phyloP scores from a whole-genome alignment of 306 rosid species.

The Dalbergia cochinchinensis region DNA sequence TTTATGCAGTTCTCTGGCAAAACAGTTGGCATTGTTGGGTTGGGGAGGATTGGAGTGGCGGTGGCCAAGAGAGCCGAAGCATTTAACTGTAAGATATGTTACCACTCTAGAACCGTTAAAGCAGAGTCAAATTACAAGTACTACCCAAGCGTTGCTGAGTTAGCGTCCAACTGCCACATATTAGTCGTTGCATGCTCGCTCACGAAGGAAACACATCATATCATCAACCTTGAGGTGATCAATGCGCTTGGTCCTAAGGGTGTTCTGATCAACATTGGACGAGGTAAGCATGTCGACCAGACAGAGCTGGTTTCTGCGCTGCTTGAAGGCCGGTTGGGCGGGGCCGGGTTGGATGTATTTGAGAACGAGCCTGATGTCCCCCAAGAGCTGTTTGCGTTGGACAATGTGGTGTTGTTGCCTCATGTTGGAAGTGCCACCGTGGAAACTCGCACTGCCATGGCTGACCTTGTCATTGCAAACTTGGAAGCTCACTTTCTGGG shows the following conservation, averaged over 20 bases:
- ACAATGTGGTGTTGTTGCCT: conserved; percentile 81
- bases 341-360: conserved; percentile 89
- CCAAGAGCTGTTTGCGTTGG: conserved; percentile 67
- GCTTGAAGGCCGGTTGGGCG: conserved; percentile 82
- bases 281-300: conserved; percentile 92
- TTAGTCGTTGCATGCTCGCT: conserved; percentile 84
- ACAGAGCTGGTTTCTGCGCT: conserved; percentile 74
- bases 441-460: conserved; percentile 80
- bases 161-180: conserved; percentile 78
- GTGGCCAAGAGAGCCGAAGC: conserved; percentile 86
- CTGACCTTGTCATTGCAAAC: conserved; percentile 77
- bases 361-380: conserved; percentile 86
- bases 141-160: conserved; percentile 72
- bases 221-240: conserved; percentile 74
- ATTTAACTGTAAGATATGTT: conserved; percentile 70
- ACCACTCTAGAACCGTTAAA: conserved; percentile 72
- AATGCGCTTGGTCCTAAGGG: conserved; percentile 85
- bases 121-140: conserved; percentile 65
- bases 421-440: conserved; percentile 76
- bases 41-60: conserved; percentile 87
- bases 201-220: conserved; percentile 66
- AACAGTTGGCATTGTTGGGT: conserved; percentile 80
- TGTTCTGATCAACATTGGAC: conserved; percentile 74
- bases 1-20: conserved; percentile 75
- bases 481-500: conserved; percentile 80